Base-by-base conservation (phyloP, 345 rosid genomes). In the Hypericum perforatum region DNA sequence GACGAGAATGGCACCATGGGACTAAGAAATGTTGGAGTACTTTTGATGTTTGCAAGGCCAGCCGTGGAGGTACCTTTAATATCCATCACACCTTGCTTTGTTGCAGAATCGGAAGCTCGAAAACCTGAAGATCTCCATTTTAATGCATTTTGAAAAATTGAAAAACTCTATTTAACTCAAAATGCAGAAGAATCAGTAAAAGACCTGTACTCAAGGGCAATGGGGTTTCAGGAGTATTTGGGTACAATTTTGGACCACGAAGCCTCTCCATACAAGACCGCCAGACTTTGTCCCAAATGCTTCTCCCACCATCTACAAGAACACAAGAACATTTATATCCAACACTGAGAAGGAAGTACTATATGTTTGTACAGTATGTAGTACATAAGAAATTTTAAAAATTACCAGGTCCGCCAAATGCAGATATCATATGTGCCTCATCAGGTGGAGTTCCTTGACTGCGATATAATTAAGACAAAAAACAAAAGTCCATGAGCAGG, bases 341-440 rank as follows among this genome's bases (percentile, higher is more conserved):
- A 62, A 14, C 12, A 13, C 7, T 37, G 7, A 51, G 40, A 63
- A 43, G 45, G 57, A 48, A 61, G 16, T 22, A 22, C 1, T 22
- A 1, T 22, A 22, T 22, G 32, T 4, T 22, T 22, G 32, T 22
- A 22, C 4, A 22, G 32, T 22, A 22, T 1, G 32, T 22, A 22
- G 32, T 22, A 61, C 16, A 47, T 65, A 61, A 5, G 49, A 37
- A 32, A 50, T 59, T 43, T 41, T 58, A 57, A 37, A 37, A 68
- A 78, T 58, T 53, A 94, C 99, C 97, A 55, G 69, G 69, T 55
- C 99, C 96, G 52, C 95, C 99, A 79, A 89, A 94, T 49, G 99
- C 96, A 9, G 99, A 84, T 63, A 81, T 75, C 99, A 94, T 94
- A 72, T 81, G 84, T 41, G 91, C 80, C 82, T 94, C 99, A 65